Evolutionary conservation across 163 green algal genomes (phyloP).

Genomic region (Picocystis sp.): DNA sequence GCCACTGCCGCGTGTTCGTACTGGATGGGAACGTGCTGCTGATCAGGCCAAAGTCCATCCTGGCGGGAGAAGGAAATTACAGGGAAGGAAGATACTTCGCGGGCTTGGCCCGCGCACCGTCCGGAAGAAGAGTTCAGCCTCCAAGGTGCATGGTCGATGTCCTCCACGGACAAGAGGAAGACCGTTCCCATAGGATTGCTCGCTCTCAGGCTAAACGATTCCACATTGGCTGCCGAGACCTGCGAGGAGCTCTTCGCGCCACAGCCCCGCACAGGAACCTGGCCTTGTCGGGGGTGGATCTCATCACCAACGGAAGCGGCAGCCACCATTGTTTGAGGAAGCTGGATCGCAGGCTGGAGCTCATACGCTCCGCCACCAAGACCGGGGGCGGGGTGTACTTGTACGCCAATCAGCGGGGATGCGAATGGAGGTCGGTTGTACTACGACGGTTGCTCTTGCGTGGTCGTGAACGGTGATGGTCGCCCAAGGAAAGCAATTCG

Average conservation of each 20-base stretch:
- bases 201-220: constrained; percentile 21
- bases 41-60: constrained; percentile 79
- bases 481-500: constrained; percentile 65
- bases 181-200: too few relatives aligned
- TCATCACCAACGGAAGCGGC: constrained; percentile 87
- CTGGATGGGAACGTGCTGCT: constrained; percentile 66
- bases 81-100: constrained; percentile 68
- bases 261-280: constrained; percentile 25
- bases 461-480: constrained; percentile 85
- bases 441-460: constrained; percentile 83
- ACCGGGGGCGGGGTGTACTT: constrained; percentile 87
- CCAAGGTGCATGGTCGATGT: too few relatives aligned
- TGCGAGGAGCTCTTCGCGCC: constrained; percentile 98
- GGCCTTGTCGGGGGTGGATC: constrained; percentile 47
- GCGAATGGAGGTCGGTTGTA: constrained; percentile 90
- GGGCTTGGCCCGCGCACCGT: too few relatives aligned
- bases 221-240: constrained; percentile 49
- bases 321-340: constrained; percentile 89
- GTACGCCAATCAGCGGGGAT: constrained; percentile 94
- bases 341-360: constrained; percentile 69
- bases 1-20: constrained; percentile 76
- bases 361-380: constrained; percentile 70
- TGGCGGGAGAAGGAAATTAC: constrained; percentile 98
- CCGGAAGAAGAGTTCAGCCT: too few relatives aligned
- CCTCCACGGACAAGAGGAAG: too few relatives aligned